phyloP scores from a whole-genome alignment of 2,329 filamentous ascomycete genomes.

The Penicillium sp. region DNA sequence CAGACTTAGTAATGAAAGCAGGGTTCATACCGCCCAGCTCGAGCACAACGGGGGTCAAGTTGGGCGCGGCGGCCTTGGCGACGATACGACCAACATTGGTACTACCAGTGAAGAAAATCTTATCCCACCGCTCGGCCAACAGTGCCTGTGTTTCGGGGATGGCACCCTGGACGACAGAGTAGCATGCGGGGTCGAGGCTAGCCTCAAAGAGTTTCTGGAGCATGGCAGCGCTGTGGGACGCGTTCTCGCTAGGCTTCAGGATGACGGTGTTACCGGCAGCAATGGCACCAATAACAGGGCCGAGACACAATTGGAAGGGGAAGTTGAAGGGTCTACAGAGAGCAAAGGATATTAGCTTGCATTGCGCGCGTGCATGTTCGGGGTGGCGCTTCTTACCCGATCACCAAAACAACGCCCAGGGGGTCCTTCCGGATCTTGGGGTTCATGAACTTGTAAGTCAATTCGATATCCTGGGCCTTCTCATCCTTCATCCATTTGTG shows the following conservation, averaged over 20 bases:
- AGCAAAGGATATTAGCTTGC: slow-evolving; percentile 2
- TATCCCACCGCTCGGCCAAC: slow-evolving; percentile 90
- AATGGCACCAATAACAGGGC: slow-evolving; percentile 84
- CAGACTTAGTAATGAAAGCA: slow-evolving; percentile 82
- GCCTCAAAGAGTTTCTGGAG: slow-evolving; percentile 76
- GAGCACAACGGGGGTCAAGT: slow-evolving; percentile 81
- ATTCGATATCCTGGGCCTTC: slow-evolving; percentile 66
- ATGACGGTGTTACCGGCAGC: slow-evolving; percentile 87
- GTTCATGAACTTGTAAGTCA: slow-evolving; percentile 68
- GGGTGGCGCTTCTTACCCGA: slow-evolving; percentile 59
- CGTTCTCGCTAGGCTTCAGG: slow-evolving; percentile 85
- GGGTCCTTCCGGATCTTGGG: slow-evolving; percentile 85
- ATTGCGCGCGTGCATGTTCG: neutral
- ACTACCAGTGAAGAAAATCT: slow-evolving; percentile 95
- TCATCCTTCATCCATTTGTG: slow-evolving; percentile 84
- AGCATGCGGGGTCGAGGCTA: slow-evolving; percentile 74
- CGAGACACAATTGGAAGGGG: slow-evolving; percentile 77
- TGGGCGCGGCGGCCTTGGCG: slow-evolving; percentile 82
- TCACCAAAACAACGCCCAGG: slow-evolving; percentile 77
- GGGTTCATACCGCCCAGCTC: slow-evolving; percentile 93
- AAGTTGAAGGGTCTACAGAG: slow-evolving; percentile 78
- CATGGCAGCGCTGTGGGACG: slow-evolving; percentile 74
- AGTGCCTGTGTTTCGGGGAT: slow-evolving; percentile 78
- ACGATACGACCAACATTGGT: slow-evolving; percentile 80
- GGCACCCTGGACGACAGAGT: slow-evolving; percentile 76